Evolutionary conservation across 768 basidiomycete species (phyloP).

Genomic region (Termitomyces sp.): DNA sequence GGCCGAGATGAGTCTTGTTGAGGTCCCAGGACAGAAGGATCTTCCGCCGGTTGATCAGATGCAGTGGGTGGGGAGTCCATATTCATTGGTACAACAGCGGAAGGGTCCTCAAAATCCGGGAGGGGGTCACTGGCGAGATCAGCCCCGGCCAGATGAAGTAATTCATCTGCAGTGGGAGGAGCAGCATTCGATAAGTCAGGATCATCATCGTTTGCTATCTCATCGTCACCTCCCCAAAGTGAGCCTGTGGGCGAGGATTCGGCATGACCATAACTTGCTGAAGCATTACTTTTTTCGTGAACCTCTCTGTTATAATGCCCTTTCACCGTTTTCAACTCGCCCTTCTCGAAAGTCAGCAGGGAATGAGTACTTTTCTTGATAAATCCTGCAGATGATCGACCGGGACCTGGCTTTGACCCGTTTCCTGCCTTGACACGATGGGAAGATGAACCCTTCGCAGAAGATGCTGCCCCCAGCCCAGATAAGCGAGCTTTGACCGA

Average conservation of each 20-base stretch:
- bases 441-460: background rate
- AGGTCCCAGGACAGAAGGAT: background rate
- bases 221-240: conserved; percentile 10
- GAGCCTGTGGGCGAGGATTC: conserved; percentile 6
- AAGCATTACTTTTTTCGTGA: background rate
- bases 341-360: conserved; percentile 51
- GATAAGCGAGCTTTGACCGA: conserved; percentile 47
- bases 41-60: background rate
- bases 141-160: conserved; percentile 50
- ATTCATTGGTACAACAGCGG: background rate
- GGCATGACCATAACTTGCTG: background rate
- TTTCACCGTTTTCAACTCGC: conserved; percentile 47
- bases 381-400: conserved; percentile 45
- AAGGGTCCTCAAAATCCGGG: conserved; percentile 53
- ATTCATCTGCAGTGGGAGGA: conserved; percentile 38
- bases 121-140: conserved; percentile 35
- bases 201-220: conserved; percentile 13
- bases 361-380: conserved; percentile 43
- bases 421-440: background rate
- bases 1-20: conserved; percentile 7
- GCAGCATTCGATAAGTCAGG: background rate
- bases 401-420: conserved; percentile 43
- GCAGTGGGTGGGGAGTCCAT: background rate
- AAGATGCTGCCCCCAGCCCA: conserved; percentile 16
- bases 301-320: conserved; percentile 30